Evolutionary conservation across 768 basidiomycete species (phyloP).

Genomic region (Phaffia tasmanica): DNA sequence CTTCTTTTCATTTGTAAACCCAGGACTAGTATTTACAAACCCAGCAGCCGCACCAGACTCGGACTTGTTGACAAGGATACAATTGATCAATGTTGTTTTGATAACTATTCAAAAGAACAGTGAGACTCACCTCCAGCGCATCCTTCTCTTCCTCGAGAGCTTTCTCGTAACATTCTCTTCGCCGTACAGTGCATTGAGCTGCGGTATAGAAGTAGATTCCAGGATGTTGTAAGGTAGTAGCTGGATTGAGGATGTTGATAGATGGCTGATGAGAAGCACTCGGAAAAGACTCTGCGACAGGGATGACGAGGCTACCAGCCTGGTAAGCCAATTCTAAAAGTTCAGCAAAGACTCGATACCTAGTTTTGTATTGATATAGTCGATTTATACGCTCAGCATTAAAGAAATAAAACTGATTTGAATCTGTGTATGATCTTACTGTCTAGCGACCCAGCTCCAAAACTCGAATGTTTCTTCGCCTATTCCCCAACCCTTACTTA

Average conservation of each 20-base stretch:
- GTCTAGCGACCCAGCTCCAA: slow-evolving; percentile 92
- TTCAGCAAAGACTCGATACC: slow-evolving; percentile 82
- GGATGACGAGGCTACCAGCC: slow-evolving; percentile 28
- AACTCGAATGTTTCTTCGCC: slow-evolving; percentile 94
- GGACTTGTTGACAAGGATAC: neutral
- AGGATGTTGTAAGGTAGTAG: slow-evolving; percentile 73
- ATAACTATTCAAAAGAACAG: neutral
- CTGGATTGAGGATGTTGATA: slow-evolving; percentile 52
- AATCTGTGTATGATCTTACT: slow-evolving; percentile 46
- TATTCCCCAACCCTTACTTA: slow-evolving; percentile 83
- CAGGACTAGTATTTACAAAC: slow-evolving; percentile 33
- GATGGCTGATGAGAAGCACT: slow-evolving; percentile 30
- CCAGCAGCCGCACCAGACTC: slow-evolving; percentile 11
- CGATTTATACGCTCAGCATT: neutral
- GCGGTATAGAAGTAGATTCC: slow-evolving; percentile 88
- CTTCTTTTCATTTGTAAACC: slow-evolving; percentile 79
- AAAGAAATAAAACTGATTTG: neutral
- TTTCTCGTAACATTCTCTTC: slow-evolving; percentile 56
- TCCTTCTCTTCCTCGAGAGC: slow-evolving; percentile 52
- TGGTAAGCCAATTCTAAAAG: slow-evolving; percentile 71
- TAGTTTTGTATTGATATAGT: slow-evolving; percentile 34
- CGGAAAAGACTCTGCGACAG: slow-evolving; percentile 28
- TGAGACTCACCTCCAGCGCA: slow-evolving; percentile 6
- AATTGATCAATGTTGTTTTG: slow-evolving; percentile 37
- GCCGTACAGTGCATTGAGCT: slow-evolving; percentile 67